Conservation (phyloP, 2,329 filamentous ascomycete genomes). For the Colletotrichum kahawae region DNA sequence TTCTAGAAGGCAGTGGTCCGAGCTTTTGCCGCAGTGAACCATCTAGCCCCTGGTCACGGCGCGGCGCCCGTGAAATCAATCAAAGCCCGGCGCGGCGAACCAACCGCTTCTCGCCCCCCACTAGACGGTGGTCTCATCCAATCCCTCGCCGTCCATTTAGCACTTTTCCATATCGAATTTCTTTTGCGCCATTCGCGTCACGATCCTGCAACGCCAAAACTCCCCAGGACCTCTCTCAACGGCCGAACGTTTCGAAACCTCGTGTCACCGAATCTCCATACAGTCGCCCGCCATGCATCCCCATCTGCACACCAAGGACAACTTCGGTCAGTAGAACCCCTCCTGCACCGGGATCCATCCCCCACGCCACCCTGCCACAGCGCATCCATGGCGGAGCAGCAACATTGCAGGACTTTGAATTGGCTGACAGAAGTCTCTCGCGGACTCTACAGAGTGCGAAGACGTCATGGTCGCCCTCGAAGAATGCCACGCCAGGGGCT, state of each 20-base stretch:
- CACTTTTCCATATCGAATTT: neutral
- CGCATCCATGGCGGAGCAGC: neutral
- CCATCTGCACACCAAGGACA: slow-evolving; percentile 92
- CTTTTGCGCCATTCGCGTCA: neutral
- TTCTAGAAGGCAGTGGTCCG: slow-evolving; percentile 20
- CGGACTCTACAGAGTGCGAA: slow-evolving; percentile 75
- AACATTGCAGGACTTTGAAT: neutral
- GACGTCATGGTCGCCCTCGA: slow-evolving; percentile 93
- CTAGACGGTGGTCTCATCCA: slow-evolving; percentile 5
- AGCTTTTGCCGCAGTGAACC: slow-evolving; percentile 9
- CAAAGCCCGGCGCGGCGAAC: slow-evolving; percentile 2
- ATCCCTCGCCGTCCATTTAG: slow-evolving; percentile 5
- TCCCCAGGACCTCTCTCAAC: neutral
- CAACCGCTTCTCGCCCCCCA: neutral
- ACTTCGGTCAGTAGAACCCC: slow-evolving; percentile 66
- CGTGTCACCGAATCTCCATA: neutral
- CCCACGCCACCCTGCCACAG: neutral
- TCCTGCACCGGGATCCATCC: neutral
- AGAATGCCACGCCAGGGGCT: slow-evolving; percentile 91
- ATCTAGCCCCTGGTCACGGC: neutral
- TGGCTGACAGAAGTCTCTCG: neutral
- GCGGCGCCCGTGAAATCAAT: neutral
- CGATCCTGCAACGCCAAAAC: neutral
- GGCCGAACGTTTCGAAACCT: neutral
- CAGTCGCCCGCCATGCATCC: slow-evolving; percentile 80